phyloP scores from a whole-genome alignment of 352 stramenopile species.

The Phytophthora macrochlamydospora region DNA sequence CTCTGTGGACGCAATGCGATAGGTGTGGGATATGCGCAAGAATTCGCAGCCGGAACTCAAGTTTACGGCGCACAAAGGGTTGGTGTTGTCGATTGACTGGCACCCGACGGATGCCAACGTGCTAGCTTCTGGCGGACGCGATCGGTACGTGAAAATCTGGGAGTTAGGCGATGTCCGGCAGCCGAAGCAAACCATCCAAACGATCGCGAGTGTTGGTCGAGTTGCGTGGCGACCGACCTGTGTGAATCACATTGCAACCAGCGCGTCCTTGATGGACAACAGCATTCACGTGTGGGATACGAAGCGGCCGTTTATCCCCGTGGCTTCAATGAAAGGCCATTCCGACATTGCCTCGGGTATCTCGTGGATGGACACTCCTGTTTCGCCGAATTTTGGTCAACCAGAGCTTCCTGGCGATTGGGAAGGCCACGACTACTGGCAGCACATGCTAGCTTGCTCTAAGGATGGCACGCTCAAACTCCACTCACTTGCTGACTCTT shows the following conservation, averaged over 20 bases:
- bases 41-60: constrained; percentile 81
- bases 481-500: constrained; percentile 81
- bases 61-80: constrained; percentile 87
- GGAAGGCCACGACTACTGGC: constrained; percentile 83
- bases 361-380: constrained; percentile 84
- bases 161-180: constrained; percentile 72
- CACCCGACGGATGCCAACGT: constrained; percentile 71
- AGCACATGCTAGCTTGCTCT: constrained; percentile 88
- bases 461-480: constrained; percentile 89
- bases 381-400: constrained; percentile 41
- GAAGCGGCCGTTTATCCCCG: constrained; percentile 81
- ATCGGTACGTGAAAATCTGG: constrained; percentile 91
- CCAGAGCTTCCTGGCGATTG: constrained; percentile 51
- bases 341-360: constrained; percentile 84
- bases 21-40: constrained; percentile 89
- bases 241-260: constrained; percentile 84
- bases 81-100: constrained; percentile 87
- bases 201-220: constrained; percentile 83
- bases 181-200: constrained; percentile 85
- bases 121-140: constrained; percentile 78
- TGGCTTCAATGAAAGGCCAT: constrained; percentile 88
- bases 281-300: constrained; percentile 90
- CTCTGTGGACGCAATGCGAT: not conserved
- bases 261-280: constrained; percentile 85
- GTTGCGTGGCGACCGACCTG: constrained; percentile 82